A percentile compares a stretch with the other conserved stretches of the same genome.
Evolutionary conservation across 2,329 filamentous ascomycete genomes (phyloP).

Genomic region (Grosmannia huntii): DNA sequence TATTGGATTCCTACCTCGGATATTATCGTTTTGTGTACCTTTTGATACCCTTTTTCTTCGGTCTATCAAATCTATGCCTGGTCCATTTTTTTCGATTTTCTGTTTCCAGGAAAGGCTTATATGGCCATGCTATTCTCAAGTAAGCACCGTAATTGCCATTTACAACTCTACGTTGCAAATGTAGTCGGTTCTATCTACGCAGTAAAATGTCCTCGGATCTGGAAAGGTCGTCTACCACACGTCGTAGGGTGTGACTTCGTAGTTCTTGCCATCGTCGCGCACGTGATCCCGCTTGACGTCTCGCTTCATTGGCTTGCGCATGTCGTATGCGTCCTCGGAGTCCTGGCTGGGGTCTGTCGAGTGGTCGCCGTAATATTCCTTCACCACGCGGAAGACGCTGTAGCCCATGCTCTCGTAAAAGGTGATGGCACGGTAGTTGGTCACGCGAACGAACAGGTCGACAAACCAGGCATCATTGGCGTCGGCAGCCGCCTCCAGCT

Average conservation of each 20-base stretch:
- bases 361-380: constrained; percentile 88
- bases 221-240: constrained; percentile 55
- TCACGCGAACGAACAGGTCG: constrained; percentile 82
- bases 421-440: constrained; percentile 74
- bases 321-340: constrained; percentile 87
- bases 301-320: constrained; percentile 81
- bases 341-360: constrained; percentile 46
- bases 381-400: constrained; percentile 75
- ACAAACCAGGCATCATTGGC: constrained; percentile 85
- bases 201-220: background rate
- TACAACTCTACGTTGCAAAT: background rate
- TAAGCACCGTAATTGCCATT: background rate
- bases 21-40: no score
- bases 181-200: background rate
- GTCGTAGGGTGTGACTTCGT: constrained; percentile 68
- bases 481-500: constrained; percentile 72
- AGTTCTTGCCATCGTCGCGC: constrained; percentile 65
- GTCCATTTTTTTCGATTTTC: background rate
- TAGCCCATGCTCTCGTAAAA: constrained; percentile 91
- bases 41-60: no score
- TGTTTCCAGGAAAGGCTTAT: background rate
- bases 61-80: no score
- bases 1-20: no score
- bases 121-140: background rate
- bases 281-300: constrained; percentile 67